Conservation (phyloP, 495 filamentous ascomycete species). For the Symbiotaphrina buchneri region DNA sequence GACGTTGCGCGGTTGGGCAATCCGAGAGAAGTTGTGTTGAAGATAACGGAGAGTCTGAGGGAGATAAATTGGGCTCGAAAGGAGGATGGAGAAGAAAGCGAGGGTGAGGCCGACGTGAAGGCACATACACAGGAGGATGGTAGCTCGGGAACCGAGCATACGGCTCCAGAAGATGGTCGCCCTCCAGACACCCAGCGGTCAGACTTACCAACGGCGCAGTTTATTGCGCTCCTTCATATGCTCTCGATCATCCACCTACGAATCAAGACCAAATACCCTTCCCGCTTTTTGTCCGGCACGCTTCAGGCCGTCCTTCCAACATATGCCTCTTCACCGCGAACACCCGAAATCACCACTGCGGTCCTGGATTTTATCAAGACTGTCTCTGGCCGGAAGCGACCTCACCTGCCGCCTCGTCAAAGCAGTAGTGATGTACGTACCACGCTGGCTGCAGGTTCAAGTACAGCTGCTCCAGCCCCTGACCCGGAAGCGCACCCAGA, state of each 20-base stretch:
- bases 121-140: conserved; percentile 3
- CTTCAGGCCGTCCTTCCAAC: conserved; percentile 52
- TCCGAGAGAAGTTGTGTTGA: conserved; percentile 80
- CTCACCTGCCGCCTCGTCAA: conserved; percentile 47
- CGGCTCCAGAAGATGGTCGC: too few relatives aligned
- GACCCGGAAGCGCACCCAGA: conserved; percentile 57
- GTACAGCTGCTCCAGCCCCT: conserved; percentile 37
- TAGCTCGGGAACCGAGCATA: background rate
- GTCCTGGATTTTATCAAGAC: conserved; percentile 55
- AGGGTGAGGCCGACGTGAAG: conserved; percentile 7
- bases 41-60: conserved; percentile 54
- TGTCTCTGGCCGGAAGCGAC: conserved; percentile 48
- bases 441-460: background rate
- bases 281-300: conserved; percentile 78
- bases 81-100: conserved; percentile 15
- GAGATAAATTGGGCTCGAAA: conserved; percentile 30
- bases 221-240: conserved; percentile 57
- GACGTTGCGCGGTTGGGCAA: conserved; percentile 68
- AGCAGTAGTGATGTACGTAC: conserved; percentile 27
- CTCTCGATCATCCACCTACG: conserved; percentile 68
- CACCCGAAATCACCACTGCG: conserved; percentile 44
- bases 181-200: too few relatives aligned
- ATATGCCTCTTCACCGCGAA: conserved; percentile 21
- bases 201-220: conserved; percentile 19
- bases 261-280: conserved; percentile 78